Base-by-base conservation (phyloP, 495 filamentous ascomycete species). In the Mycothermus thermophilus region DNA sequence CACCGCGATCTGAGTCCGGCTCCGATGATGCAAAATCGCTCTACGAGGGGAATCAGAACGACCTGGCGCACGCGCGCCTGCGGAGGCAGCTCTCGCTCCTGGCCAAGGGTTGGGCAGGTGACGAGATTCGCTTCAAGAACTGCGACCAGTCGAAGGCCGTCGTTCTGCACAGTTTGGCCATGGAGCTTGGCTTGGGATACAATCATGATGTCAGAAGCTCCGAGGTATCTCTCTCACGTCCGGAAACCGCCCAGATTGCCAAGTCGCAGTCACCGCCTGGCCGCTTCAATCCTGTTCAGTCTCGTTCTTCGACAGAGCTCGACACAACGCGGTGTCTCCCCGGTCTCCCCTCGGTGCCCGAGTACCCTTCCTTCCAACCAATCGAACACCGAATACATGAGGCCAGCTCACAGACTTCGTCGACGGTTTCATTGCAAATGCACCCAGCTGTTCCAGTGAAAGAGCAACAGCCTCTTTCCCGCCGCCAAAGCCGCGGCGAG, bases 71-170 rank as follows among this genome's bases (percentile, higher is more conserved):
- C 1, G 33, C 46, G n/a, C 40, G 41, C 11, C 34, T 54, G 13
- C 50, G 50, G 10, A 39, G 37, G 32, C 50, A 54, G 25, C 30
- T 54, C 3, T 47, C 47, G 5, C 42, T 54, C 1, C 31, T 54
- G 8, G 41, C 44, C 21, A 41, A 41, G 33, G 50, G 50, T 8
- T 54, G 47, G 21, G 46, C 37, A 9, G 50, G 50, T 8, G 50
- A 54, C 26, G 47, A 50, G 32, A 46, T 54, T 9, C 17, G 46
- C 17, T 54, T 54, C 40, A 54, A 48, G 32, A 47, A 50, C 25
- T 50, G 47, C 34, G 47, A 54, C 19, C 32, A 44, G 1, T 41
- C 47, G 28, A 54, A 54, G 26, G 43, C 50, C 8, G 27, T 48
- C 26, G 18, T 47, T 12, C 15, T 54, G 13, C 47, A 54, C 32